Conservation (phyloP, 371 early-diverging fungal genomes). For the Mucor indicus region DNA sequence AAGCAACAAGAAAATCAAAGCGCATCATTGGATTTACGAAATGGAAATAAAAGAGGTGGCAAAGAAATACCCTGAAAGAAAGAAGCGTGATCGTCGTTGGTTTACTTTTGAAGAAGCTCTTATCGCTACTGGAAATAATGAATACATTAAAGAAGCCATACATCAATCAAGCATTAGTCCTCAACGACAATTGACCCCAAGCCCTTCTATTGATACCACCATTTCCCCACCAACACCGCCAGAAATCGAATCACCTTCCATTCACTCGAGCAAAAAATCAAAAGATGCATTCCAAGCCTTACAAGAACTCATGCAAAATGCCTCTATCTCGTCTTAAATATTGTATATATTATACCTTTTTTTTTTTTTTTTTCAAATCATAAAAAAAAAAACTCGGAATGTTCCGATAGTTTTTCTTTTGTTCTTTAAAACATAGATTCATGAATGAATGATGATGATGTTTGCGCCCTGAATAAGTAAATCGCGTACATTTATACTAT, state of each 20-base stretch:
- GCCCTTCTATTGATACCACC: too few relatives aligned
- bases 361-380: too few relatives aligned
- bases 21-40: constrained; percentile 60
- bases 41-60: constrained; percentile 54
- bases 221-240: neutral
- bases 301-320: constrained; percentile 10
- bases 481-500: too few relatives aligned
- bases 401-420: too few relatives aligned
- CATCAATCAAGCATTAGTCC: constrained; percentile 35
- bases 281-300: constrained; percentile 14
- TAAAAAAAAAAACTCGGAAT: too few relatives aligned
- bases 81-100: constrained; percentile 62
- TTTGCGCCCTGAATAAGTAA: too few relatives aligned
- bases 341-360: too few relatives aligned
- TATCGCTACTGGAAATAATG: constrained; percentile 36
- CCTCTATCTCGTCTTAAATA: too few relatives aligned
- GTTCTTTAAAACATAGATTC: too few relatives aligned
- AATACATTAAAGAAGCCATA: constrained; percentile 59
- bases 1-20: constrained; percentile 47
- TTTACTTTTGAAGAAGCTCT: constrained; percentile 63
- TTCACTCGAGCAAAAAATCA: neutral
- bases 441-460: too few relatives aligned
- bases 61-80: constrained; percentile 60
- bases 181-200: too few relatives aligned
- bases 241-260: neutral